phyloP scores from a whole-genome alignment of 1,284 basidiomycete species.

The Tremellales sp. region DNA sequence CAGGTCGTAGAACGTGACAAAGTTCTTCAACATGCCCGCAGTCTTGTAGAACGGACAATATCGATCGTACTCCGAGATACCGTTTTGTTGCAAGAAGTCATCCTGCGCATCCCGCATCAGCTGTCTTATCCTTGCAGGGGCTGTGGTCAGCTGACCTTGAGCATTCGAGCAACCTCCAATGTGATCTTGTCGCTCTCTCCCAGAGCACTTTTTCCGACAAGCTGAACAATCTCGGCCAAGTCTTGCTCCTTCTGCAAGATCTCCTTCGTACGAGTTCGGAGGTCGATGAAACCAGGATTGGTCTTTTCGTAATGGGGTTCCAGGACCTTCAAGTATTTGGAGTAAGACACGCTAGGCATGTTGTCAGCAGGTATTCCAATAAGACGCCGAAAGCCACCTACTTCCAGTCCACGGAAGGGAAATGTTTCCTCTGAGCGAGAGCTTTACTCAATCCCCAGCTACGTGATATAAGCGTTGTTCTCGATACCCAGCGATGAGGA shows the following conservation, averaged over 20 bases:
- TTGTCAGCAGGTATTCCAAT: neutral
- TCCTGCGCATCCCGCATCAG: conserved; percentile 78
- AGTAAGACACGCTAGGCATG: conserved; percentile 80
- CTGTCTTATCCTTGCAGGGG: conserved; percentile 6
- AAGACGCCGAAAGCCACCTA: conserved; percentile 6
- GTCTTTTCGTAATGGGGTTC: conserved; percentile 89
- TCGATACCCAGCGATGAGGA: neutral
- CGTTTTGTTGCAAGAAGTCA: conserved; percentile 98
- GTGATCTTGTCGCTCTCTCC: conserved; percentile 99
- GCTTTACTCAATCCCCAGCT: conserved; percentile 49
- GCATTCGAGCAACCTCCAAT: conserved; percentile 92
- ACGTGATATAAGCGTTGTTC: no score
- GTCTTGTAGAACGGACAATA: conserved; percentile 99
- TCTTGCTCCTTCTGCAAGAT: conserved; percentile 99
- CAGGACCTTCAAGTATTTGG: conserved; percentile 94
- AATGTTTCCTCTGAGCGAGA: conserved; percentile 88
- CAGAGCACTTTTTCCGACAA: conserved; percentile 96
- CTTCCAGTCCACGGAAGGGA: conserved; percentile 99
- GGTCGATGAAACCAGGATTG: conserved; percentile 87
- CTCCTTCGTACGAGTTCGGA: conserved; percentile 88
- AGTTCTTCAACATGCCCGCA: conserved; percentile 90
- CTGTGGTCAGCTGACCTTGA: conserved; percentile 54
- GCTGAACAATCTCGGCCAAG: conserved; percentile 96
- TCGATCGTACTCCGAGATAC: conserved; percentile 95
- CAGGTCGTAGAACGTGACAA: conserved; percentile 86